These are phyloP conservation scores for Persicaria tinctoria DNA, from an alignment of 148 eudicot genomes.

Conservation along the genomic window DNA sequence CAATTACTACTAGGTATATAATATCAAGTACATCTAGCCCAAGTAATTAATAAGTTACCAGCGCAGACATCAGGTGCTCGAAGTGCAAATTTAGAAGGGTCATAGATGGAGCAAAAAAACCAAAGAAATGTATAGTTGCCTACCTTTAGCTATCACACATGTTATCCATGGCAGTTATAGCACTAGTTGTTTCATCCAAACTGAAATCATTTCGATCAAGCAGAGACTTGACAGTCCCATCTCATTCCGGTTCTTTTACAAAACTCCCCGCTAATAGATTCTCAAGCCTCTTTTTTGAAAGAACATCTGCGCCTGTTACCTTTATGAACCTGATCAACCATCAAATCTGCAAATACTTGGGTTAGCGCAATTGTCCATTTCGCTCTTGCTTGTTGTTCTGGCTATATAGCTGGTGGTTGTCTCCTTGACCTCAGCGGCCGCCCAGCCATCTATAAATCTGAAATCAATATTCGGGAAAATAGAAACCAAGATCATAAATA, in stretches of 20 bases:
- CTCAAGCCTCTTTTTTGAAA: conserved; percentile 50
- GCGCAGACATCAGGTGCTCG: not conserved
- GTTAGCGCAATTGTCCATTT: conserved; percentile 62
- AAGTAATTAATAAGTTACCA: not conserved
- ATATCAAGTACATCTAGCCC: not conserved
- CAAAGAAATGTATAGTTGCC: not conserved
- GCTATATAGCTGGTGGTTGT: conserved; percentile 24
- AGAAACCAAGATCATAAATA: not conserved
- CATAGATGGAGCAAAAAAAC: not conserved
- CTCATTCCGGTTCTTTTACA: conserved; percentile 40
- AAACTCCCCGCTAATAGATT: conserved; percentile 46
- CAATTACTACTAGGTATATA: no score
- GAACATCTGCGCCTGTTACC: conserved; percentile 35
- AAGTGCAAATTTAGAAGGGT: not conserved
- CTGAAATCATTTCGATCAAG: conserved; percentile 43
- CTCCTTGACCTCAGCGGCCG: conserved; percentile 47
- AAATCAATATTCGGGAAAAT: not conserved
- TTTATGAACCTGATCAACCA: conserved; percentile 55
- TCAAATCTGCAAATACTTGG: conserved; percentile 48
- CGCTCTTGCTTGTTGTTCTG: conserved; percentile 48
- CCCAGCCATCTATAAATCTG: conserved; percentile 41
- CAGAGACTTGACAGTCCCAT: conserved; percentile 59
- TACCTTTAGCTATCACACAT: conserved; percentile 58
- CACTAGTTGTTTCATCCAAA: conserved; percentile 55
- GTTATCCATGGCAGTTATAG: conserved; percentile 36